phyloP scores from a whole-genome alignment of 73 alveolate genomes.

The Effrenium voratum region DNA sequence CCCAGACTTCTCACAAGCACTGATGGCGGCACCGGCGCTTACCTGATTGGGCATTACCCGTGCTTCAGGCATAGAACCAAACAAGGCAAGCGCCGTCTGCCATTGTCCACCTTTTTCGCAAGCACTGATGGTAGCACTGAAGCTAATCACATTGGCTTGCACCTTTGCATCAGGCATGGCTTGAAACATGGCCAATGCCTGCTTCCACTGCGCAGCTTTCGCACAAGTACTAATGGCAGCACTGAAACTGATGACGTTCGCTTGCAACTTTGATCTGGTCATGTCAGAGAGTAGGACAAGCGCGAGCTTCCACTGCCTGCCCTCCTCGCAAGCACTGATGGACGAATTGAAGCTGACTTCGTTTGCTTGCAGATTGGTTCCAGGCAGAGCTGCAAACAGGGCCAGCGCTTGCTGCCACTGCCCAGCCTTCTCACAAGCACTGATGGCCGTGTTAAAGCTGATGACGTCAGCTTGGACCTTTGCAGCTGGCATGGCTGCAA shows the following conservation, averaged over 20 bases:
- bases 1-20: neutral
- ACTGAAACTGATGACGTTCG: neutral
- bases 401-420: slow-evolving; percentile 14
- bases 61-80: neutral
- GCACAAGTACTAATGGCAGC: neutral
- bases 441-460: slow-evolving; percentile 7
- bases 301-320: neutral
- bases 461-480: neutral
- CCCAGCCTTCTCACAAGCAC: slow-evolving; percentile 12
- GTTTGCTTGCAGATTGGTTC: neutral
- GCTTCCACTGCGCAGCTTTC: neutral
- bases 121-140: neutral
- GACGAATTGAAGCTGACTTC: neutral
- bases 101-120: neutral
- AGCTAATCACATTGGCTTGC: neutral
- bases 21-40: slow-evolving; percentile 10
- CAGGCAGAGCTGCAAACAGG: neutral
- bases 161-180: neutral
- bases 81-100: neutral
- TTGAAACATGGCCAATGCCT: neutral
- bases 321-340: neutral
- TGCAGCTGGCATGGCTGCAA: neutral
- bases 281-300: neutral
- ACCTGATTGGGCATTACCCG: neutral
- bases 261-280: neutral